Evolutionary conservation across 176 grass and related monocot species (phyloP), one percentile per base, ranked within the genome.

Genomic region (Lolium multiflorum): DNA sequence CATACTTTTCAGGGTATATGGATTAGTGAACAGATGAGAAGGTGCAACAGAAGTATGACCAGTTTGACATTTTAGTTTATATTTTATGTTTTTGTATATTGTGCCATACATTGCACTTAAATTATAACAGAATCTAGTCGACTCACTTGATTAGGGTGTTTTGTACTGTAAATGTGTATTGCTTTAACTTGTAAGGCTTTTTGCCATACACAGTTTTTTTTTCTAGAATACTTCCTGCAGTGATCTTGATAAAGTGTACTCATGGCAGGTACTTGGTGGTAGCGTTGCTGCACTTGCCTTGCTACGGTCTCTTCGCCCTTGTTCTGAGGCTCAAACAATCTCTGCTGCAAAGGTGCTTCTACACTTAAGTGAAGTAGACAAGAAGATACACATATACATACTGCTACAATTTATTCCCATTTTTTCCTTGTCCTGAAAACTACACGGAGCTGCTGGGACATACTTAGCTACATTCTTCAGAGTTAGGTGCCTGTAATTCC

Each of bases 281-380:
- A 66, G 96, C 90, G 55, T 13, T 91, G 88, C 86, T 98, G 76
- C 96, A 98, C 63, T 77, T 95, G 20, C 96, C 96, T n/a, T 98
- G 96, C 35, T 95, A 94, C 28, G 96, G 88, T 20, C 57, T 93
- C 2, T 94, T 95, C 43, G 37, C 61, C 64, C 83, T 98, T 24
- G 78, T 95, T 22, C 74, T 94, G 64, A 95, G 83, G 80, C 78
- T 94, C 41, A 98, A 95, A 75, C 86, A 86, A 43, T 76, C 44
- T 59, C 41, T 94, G 25, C 79, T 95, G n/a, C 83, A 87, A 83
- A 89, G 83, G 4, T 98, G 91, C 82, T 92, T 95, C 81, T 88
- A 87, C 31, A 87, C 67, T 67, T 77, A 54, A n/a, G 71, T 78
- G 20, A 91, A 89, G 81, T 87, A 77, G 84, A 24, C 28, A 82